phyloP scores from a whole-genome alignment of 257 asterid genomes.

The Nicotiana paniculata region DNA sequence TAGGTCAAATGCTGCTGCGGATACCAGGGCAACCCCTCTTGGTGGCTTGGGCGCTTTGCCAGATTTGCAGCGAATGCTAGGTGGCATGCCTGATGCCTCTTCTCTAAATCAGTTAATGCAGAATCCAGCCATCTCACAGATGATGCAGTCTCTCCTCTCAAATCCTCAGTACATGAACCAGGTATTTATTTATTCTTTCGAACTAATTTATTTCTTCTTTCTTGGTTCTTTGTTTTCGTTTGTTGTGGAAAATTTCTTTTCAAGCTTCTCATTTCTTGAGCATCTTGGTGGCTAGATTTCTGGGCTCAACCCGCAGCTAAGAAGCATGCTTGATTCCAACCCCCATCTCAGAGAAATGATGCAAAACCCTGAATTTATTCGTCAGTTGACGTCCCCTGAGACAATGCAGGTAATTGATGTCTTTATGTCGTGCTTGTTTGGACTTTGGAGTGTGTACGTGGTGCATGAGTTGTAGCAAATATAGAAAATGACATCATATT shows the following conservation, averaged over 20 bases:
- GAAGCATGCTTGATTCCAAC: conserved; percentile 37
- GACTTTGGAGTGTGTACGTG: neutral
- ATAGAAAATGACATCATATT: neutral
- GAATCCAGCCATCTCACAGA: conserved; percentile 42
- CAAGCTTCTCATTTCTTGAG: neutral
- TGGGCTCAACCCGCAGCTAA: conserved; percentile 39
- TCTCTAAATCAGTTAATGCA: conserved; percentile 37
- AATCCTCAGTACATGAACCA: conserved; percentile 50
- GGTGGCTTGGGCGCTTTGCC: conserved; percentile 36
- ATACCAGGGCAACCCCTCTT: conserved; percentile 22
- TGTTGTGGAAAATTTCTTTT: neutral
- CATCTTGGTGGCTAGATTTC: conserved; percentile 22
- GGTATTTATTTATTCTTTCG: conserved; percentile 19
- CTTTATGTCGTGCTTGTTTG: neutral
- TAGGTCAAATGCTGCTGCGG: conserved; percentile 26
- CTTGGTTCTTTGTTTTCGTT: neutral
- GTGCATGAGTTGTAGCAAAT: neutral
- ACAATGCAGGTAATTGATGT: conserved; percentile 35
- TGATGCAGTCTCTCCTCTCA: conserved; percentile 40
- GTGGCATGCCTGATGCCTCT: conserved; percentile 36
- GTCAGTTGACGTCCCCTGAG: conserved; percentile 44
- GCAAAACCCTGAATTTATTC: conserved; percentile 48
- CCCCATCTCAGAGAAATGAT: conserved; percentile 46
- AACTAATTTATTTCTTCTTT: neutral
- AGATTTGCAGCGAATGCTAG: conserved; percentile 33